A percentile compares a stretch with the other conserved stretches of the same genome.
phyloP scores from a whole-genome alignment of 257 asterid species.

The Penstemon eatonii region DNA sequence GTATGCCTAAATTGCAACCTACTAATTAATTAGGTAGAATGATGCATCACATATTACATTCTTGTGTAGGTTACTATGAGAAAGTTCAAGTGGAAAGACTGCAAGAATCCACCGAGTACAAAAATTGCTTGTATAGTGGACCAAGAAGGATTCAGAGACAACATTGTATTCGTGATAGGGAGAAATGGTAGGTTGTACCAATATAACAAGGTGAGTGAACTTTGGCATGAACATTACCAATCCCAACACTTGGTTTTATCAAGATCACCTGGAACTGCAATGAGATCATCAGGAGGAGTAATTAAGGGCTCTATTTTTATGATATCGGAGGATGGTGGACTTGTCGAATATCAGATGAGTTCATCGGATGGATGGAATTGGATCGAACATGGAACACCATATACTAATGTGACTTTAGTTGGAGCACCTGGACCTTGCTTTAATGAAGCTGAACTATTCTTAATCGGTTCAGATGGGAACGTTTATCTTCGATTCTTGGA shows the following conservation, averaged over 20 bases:
- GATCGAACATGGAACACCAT: constrained; percentile 86
- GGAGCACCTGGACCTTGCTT: constrained; percentile 96
- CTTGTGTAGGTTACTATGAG: constrained; percentile 63
- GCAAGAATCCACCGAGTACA: constrained; percentile 55
- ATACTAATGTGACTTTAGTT: constrained; percentile 47
- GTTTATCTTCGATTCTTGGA: constrained; percentile 68
- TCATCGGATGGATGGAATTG: constrained; percentile 71
- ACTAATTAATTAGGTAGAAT: background rate
- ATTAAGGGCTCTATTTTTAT: constrained; percentile 74
- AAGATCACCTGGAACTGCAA: constrained; percentile 65
- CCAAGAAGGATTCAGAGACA: constrained; percentile 74
- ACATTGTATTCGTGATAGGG: constrained; percentile 68
- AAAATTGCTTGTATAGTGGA: constrained; percentile 72
- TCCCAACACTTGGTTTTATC: constrained; percentile 78
- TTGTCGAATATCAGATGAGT: constrained; percentile 76
- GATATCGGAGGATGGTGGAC: constrained; percentile 68
- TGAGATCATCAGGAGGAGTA: constrained; percentile 44
- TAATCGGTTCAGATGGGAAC: constrained; percentile 74
- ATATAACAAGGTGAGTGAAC: constrained; percentile 70
- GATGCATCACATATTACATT: background rate
- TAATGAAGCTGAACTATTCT: constrained; percentile 48
- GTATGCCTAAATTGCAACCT: background rate
- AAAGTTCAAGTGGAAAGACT: constrained; percentile 91
- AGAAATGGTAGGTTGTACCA: constrained; percentile 68
- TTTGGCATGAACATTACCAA: constrained; percentile 86